Conservation (phyloP, 2,329 filamentous ascomycete genomes). For the Keithomyces neogunnii region DNA sequence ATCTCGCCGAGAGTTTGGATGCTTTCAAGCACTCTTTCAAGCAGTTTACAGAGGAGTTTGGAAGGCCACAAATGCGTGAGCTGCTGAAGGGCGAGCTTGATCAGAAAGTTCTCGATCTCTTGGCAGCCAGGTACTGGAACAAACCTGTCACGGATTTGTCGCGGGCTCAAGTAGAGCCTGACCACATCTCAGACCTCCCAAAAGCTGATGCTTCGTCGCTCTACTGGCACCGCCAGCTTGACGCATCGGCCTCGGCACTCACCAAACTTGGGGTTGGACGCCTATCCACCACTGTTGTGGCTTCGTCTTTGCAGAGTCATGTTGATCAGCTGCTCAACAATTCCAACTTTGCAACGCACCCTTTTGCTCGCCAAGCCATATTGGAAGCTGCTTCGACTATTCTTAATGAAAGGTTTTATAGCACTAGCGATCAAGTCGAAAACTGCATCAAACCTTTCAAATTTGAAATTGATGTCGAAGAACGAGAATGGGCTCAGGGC, state of each 20-base stretch:
- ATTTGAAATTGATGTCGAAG: constrained; percentile 92
- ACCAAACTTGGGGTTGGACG: constrained; percentile 93
- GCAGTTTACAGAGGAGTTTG: constrained; percentile 82
- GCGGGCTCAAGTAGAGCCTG: constrained; percentile 54
- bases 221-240: constrained; percentile 91
- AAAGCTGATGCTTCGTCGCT: constrained; percentile 77
- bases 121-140: constrained; percentile 96
- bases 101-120: constrained; percentile 85
- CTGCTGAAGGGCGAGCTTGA: constrained; percentile 88
- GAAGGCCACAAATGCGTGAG: constrained; percentile 78
- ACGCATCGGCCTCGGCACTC: constrained; percentile 80
- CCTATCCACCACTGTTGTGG: constrained; percentile 84
- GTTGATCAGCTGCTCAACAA: constrained; percentile 69
- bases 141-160: constrained; percentile 82
- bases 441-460: constrained; percentile 99
- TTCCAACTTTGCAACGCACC: constrained; percentile 83
- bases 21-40: constrained; percentile 98
- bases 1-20: constrained; percentile 89
- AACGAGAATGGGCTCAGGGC: constrained; percentile 78
- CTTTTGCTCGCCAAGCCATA: constrained; percentile 89
- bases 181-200: constrained; percentile 69
- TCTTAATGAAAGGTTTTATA: constrained; percentile 88
- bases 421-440: constrained; percentile 94
- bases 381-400: constrained; percentile 84
- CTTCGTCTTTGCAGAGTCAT: constrained; percentile 76